Evolutionary conservation across 495 filamentous ascomycete genomes (phyloP), one percentile per base, ranked within the genome.

Genomic region (Xylaria flabelliformis): DNA sequence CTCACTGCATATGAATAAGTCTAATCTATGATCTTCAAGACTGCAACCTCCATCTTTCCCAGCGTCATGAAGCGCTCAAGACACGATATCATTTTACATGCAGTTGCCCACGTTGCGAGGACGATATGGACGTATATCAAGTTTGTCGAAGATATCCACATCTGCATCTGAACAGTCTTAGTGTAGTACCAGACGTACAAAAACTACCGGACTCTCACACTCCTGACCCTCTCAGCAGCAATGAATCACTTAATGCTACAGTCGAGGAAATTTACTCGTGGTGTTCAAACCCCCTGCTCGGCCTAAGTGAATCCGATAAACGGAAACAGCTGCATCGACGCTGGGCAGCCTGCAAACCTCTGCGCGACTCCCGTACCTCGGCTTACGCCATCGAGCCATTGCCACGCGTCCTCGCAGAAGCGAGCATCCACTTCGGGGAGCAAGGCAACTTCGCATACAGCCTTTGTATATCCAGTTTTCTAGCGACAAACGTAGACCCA

Each of bases 311-410:
- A 12, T n/a, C 39, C 3, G 74, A 73, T 0, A 73, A 53, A 24
- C 34, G 55, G 2, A 73, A 76, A 12, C 50, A 74, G 32, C 66
- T 79, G 46, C 70, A 74, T 0, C 65, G 44, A 42, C 74, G 75
- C 46, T 86, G 82, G 83, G 69, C 75, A 55, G 46, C 78, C 50
- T 83, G 82, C 71, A 76, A 75, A 53, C 74, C 75, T 17, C 78
- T 86, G n/a, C 79, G 75, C 0, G 64, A 80, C 15, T 78, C 79
- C 21, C 72, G 64, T 21, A 72, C 82, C 72, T 83, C 80, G 76
- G 85, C 83, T 9, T 85, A 81, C 79, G 84, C 83, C 17, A 46
- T 82, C 4, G 81, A 85, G 61, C 85, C 85, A 8, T 48, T 86
- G 21, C 58, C 77, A 3, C 59, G 73, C 17, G 73, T 79, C 12